A percentile compares a stretch with the other conserved stretches of the same genome.
Evolutionary conservation across 2,329 filamentous ascomycete genomes (phyloP).

Genomic region (Neocucurbitaria cava): DNA sequence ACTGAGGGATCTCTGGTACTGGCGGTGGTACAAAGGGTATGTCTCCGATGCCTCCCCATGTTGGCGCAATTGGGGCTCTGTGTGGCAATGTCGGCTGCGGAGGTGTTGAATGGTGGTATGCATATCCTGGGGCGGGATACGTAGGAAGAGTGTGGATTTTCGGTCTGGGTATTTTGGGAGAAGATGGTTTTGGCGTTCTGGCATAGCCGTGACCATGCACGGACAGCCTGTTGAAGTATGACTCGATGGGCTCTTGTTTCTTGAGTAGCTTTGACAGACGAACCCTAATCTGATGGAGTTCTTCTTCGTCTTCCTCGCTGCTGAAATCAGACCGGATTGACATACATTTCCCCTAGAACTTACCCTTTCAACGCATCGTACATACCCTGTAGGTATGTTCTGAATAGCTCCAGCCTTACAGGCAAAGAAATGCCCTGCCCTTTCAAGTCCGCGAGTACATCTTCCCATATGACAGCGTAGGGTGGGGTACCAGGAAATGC

Average conservation of each 20-base stretch:
- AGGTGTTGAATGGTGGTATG: slow-evolving; percentile 14
- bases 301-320: slow-evolving; percentile 40
- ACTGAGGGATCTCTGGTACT: slow-evolving; percentile 49
- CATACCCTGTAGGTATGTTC: slow-evolving; percentile 56
- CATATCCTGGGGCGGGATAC: slow-evolving; percentile 29
- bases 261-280: slow-evolving; percentile 42
- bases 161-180: slow-evolving; percentile 36
- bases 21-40: slow-evolving; percentile 44
- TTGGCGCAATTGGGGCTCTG: slow-evolving; percentile 24
- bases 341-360: slow-evolving; percentile 16
- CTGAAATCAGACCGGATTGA: slow-evolving; percentile 16
- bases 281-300: slow-evolving; percentile 34
- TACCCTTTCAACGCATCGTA: slow-evolving; percentile 56
- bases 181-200: slow-evolving; percentile 37
- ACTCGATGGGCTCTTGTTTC: slow-evolving; percentile 45
- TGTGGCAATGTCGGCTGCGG: slow-evolving; percentile 15
- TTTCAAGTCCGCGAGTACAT: slow-evolving; percentile 56
- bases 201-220: slow-evolving; percentile 30
- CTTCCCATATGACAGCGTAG: slow-evolving; percentile 60
- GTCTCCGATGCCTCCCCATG: slow-evolving; percentile 34
- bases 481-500: slow-evolving; percentile 48
- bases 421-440: slow-evolving; percentile 56
- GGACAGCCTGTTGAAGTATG: slow-evolving; percentile 41
- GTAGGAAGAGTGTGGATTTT: slow-evolving; percentile 35
- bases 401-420: slow-evolving; percentile 59